A percentile compares a stretch with the other conserved stretches of the same genome.
phyloP scores from a whole-genome alignment of 1,284 basidiomycete genomes.

The Puccinia horiana region DNA sequence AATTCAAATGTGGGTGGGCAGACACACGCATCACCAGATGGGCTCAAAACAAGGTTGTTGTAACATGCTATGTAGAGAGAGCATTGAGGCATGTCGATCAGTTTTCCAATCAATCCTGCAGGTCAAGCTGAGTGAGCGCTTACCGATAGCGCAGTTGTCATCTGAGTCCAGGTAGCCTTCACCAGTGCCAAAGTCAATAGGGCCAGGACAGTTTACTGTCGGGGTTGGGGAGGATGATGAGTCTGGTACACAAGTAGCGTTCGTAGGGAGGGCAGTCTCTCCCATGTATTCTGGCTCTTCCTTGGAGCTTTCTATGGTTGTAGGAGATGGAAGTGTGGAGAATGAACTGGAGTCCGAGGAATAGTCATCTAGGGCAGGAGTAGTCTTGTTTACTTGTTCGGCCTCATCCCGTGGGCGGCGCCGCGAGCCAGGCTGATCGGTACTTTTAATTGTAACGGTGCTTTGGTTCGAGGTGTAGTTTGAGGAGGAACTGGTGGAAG shows the following conservation, averaged over 20 bases:
- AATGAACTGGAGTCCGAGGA: neutral
- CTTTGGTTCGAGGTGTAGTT: slow-evolving; percentile 4
- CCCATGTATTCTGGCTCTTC: slow-evolving; percentile 10
- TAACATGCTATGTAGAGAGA: slow-evolving; percentile 20
- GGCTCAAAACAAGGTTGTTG: slow-evolving; percentile 32
- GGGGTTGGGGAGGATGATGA: slow-evolving; percentile 10
- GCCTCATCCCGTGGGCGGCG: neutral
- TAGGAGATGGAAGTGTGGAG: neutral
- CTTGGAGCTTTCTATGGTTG: neutral
- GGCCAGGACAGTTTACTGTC: slow-evolving; percentile 25
- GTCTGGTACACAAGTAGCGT: neutral
- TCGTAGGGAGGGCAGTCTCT: neutral
- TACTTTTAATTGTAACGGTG: neutral
- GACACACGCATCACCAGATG: slow-evolving; percentile 29
- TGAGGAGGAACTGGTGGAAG: slow-evolving; percentile 14
- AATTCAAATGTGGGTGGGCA: slow-evolving; percentile 37
- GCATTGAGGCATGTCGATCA: neutral
- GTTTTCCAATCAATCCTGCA: neutral
- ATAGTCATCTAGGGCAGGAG: neutral
- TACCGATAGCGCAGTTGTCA: slow-evolving; percentile 40
- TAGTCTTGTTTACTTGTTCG: neutral
- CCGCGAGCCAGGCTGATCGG: slow-evolving; percentile 8
- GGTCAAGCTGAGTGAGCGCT: neutral
- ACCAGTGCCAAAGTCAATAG: slow-evolving; percentile 24
- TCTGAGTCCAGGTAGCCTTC: slow-evolving; percentile 8